phyloP scores from a whole-genome alignment of 345 rosid species.

The Eucalyptus tenuipes region DNA sequence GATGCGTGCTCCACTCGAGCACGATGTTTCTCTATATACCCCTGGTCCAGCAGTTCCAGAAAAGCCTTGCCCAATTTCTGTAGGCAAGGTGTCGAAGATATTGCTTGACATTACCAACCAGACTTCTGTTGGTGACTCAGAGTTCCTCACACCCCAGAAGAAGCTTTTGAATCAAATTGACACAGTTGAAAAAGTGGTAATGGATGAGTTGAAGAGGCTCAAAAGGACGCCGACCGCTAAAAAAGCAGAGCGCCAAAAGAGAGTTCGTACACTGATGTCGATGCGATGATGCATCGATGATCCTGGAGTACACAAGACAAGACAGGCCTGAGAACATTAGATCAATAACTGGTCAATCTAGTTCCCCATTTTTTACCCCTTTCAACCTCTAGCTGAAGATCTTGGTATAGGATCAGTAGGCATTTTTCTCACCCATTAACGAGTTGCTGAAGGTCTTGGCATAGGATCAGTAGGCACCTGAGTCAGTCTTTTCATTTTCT shows the following conservation, averaged over 20 bases:
- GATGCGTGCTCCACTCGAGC: slow-evolving; percentile 23
- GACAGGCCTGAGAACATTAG: background rate
- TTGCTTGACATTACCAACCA: slow-evolving; percentile 36
- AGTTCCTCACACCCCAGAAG: slow-evolving; percentile 76
- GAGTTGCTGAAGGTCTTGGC: slow-evolving; percentile 6
- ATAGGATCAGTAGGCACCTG: background rate
- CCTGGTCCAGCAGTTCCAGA: slow-evolving; percentile 26
- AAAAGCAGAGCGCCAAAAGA: slow-evolving; percentile 48
- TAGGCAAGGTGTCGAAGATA: slow-evolving; percentile 40
- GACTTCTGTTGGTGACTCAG: slow-evolving; percentile 25
- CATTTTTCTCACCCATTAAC: background rate
- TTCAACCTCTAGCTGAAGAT: background rate
- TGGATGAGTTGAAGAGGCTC: slow-evolving; percentile 54
- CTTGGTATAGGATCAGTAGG: background rate
- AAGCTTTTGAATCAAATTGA: slow-evolving; percentile 75
- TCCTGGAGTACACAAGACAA: background rate
- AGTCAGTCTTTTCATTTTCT: background rate
- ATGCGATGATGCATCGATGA: slow-evolving; percentile 30
- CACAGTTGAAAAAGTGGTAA: slow-evolving; percentile 60
- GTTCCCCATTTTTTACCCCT: background rate
- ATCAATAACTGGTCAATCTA: background rate
- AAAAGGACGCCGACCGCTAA: slow-evolving; percentile 64
- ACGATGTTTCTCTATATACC: slow-evolving; percentile 10
- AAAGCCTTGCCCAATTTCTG: slow-evolving; percentile 31
- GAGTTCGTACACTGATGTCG: slow-evolving; percentile 62